Evolutionary conservation across 164 flowering plant genomes (phyloP).

Genomic region (Buxus sempervirens): DNA sequence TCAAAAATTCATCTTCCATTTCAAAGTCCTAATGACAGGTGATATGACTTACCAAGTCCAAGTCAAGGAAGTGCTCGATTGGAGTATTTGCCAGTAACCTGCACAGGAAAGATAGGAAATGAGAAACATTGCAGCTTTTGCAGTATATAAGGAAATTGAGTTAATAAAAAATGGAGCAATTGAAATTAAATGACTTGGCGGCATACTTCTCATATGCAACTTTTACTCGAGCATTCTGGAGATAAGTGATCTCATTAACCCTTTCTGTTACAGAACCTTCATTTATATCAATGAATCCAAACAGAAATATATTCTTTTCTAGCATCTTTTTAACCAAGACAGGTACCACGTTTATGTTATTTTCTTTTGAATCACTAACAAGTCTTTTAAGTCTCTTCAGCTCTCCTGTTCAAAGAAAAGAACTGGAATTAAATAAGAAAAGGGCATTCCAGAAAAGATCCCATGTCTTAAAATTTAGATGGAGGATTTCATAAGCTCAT

Average conservation of each 20-base stretch:
- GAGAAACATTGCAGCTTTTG: background rate
- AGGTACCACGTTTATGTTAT: slow-evolving; percentile 37
- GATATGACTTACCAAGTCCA: slow-evolving; percentile 64
- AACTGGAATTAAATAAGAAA: slow-evolving; percentile 1
- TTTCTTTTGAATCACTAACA: slow-evolving; percentile 42
- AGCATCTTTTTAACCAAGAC: slow-evolving; percentile 71
- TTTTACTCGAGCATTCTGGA: slow-evolving; percentile 51
- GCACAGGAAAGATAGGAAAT: slow-evolving; percentile 13
- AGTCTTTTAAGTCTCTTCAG: slow-evolving; percentile 49
- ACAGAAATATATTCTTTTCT: slow-evolving; percentile 57
- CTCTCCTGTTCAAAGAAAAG: slow-evolving; percentile 43
- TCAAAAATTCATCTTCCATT: background rate
- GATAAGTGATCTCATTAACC: slow-evolving; percentile 44
- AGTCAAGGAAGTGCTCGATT: slow-evolving; percentile 53
- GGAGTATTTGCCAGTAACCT: slow-evolving; percentile 51
- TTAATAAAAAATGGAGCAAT: background rate
- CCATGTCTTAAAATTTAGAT: too few species aligned
- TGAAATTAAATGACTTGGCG: background rate
- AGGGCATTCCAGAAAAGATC: too few species aligned
- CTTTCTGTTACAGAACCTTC: slow-evolving; percentile 50
- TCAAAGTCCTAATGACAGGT: background rate
- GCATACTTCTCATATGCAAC: slow-evolving; percentile 57
- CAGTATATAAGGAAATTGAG: background rate
- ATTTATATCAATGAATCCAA: slow-evolving; percentile 64
- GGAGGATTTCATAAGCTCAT: too few species aligned